These are phyloP conservation scores for Entomortierella lignicola DNA, from an alignment of 192 early-diverging fungal species.

Conservation along the genomic window DNA sequence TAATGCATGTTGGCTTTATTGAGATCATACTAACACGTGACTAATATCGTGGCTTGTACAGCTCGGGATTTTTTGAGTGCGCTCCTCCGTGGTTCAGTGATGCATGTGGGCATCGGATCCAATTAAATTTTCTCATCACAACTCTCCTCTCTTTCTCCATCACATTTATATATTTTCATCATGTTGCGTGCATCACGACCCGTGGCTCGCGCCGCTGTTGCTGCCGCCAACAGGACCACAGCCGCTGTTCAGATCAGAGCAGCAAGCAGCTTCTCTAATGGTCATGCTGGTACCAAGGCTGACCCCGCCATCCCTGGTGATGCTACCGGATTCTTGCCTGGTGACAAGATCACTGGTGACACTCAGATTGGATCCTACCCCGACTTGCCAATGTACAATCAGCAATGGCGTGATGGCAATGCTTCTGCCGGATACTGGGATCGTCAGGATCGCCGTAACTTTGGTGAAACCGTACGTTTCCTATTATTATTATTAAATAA, in stretches of 20 bases:
- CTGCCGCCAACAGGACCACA: slow-evolving; percentile 7
- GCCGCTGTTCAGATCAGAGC: slow-evolving; percentile 2
- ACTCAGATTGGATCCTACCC: slow-evolving; percentile 84
- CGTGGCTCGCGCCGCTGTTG: slow-evolving; percentile 14
- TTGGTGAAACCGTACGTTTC: slow-evolving; percentile 71
- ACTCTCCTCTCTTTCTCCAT: neutral
- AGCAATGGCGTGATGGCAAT: slow-evolving; percentile 68
- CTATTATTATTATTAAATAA: neutral
- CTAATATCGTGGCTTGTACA: neutral
- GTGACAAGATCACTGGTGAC: slow-evolving; percentile 62
- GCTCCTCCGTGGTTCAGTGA: neutral
- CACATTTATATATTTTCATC: neutral
- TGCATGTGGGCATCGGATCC: neutral
- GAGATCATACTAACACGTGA: neutral
- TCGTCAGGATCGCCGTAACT: slow-evolving; percentile 80
- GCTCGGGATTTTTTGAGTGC: neutral
- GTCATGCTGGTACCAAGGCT: slow-evolving; percentile 25
- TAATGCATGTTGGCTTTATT: no score
- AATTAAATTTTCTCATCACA: neutral
- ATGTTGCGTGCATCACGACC: slow-evolving; percentile 27
- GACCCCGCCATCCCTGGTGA: slow-evolving; percentile 52
- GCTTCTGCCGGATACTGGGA: slow-evolving; percentile 71
- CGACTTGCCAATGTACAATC: slow-evolving; percentile 72
- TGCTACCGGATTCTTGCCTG: slow-evolving; percentile 42
- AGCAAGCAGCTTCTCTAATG: slow-evolving; percentile 7